Percentiles rank a stretch among this genome's conserved stretches.
phyloP scores from a whole-genome alignment of 768 basidiomycete genomes.

The Podaxis pistillaris region DNA sequence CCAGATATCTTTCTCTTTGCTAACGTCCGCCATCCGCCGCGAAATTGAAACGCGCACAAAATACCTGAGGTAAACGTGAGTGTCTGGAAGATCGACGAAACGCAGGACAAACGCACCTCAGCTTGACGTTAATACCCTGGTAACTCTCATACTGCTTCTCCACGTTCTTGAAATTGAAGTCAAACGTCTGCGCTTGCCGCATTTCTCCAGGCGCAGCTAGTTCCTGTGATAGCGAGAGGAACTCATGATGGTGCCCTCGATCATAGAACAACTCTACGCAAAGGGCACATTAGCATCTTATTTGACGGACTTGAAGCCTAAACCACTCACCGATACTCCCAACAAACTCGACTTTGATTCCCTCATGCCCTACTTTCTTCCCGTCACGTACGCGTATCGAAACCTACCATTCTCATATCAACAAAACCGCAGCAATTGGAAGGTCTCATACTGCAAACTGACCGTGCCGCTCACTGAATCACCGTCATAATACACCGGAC shows the following conservation, averaged over 20 bases:
- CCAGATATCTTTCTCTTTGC: slow-evolving; percentile 94
- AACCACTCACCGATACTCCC: slow-evolving; percentile 81
- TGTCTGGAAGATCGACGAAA: neutral
- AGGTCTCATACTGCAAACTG: neutral
- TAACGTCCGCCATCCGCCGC: slow-evolving; percentile 88
- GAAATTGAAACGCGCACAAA: slow-evolving; percentile 90
- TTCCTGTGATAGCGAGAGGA: slow-evolving; percentile 93
- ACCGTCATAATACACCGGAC: slow-evolving; percentile 95
- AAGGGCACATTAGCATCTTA: slow-evolving; percentile 7
- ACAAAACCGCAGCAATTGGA: neutral
- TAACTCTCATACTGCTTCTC: slow-evolving; percentile 99
- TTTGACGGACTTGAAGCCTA: neutral
- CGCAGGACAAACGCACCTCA: slow-evolving; percentile 57
- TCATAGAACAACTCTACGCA: slow-evolving; percentile 87
- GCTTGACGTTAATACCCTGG: slow-evolving; percentile 96
- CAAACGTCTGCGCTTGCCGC: slow-evolving; percentile 93
- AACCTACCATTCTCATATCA: slow-evolving; percentile 45
- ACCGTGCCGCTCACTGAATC: slow-evolving; percentile 91
- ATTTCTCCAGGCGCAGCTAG: slow-evolving; percentile 95
- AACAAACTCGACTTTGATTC: slow-evolving; percentile 96
- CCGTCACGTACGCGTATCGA: slow-evolving; percentile 90
- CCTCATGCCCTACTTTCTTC: slow-evolving; percentile 92
- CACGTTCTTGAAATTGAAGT: slow-evolving; percentile 98
- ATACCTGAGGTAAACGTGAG: slow-evolving; percentile 55
- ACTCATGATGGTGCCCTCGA: slow-evolving; percentile 97